Conservation (phyloP, 2,329 filamentous ascomycete genomes). For the Thermothelomyces thermophilus region DNA sequence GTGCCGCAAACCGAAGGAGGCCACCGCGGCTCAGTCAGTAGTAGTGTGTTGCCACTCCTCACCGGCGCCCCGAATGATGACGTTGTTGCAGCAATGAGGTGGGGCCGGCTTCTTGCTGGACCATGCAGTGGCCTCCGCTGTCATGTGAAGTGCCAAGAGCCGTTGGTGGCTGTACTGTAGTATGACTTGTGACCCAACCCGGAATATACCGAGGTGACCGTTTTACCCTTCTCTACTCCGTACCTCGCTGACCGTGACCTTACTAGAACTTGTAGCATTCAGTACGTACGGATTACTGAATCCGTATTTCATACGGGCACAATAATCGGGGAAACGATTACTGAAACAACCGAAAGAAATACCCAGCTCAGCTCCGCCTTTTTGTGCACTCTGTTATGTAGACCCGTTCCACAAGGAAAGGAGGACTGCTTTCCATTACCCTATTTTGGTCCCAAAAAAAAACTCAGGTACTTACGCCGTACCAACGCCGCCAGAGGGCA, state of each 20-base stretch:
- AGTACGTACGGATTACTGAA: too few species aligned
- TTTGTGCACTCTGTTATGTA: too few species aligned
- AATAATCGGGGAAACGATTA: too few species aligned
- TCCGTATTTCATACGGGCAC: too few species aligned
- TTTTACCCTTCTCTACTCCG: too few species aligned
- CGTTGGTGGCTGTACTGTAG: background rate
- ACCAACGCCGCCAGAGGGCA: background rate
- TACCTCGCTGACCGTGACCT: too few species aligned
- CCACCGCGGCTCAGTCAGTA: background rate
- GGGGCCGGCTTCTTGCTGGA: background rate
- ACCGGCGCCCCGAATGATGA: constrained; percentile 9
- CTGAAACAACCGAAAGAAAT: too few species aligned
- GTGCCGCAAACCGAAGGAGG: background rate
- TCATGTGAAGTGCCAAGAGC: constrained; percentile 7
- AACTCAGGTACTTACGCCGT: background rate
- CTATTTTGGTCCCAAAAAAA: background rate
- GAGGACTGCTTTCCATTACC: background rate
- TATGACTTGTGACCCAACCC: too few species aligned
- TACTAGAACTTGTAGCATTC: too few species aligned
- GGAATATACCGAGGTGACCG: too few species aligned
- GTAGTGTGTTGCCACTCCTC: too few species aligned
- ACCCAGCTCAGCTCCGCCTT: too few species aligned
- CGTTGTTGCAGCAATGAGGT: constrained; percentile 6
- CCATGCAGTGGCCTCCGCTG: background rate
- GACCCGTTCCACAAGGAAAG: background rate